Evolutionary conservation across 306 rosid genomes (phyloP), one percentile per base, ranked within the genome.

Genomic region (Begonia loranthoides): DNA sequence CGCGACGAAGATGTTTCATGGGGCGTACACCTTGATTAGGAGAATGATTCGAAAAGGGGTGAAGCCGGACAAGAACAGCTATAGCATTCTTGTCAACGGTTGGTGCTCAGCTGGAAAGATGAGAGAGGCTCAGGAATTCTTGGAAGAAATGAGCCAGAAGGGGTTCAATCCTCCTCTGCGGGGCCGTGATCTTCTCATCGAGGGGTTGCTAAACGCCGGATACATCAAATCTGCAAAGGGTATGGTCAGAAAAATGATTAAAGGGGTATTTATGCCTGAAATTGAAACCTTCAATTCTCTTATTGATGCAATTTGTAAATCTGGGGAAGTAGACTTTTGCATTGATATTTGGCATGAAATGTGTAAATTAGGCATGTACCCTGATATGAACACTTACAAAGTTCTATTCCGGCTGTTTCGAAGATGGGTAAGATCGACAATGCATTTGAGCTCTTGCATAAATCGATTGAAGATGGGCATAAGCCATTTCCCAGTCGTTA

Each of bases 131-230:
- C 79, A 71, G 17, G 67, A 61, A 41, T 89, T 84, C 45, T 52
- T 89, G 11, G 67, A 63, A 56, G 97, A 82, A 47, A 89, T 89
- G 95, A 89, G 95, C 21, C 45, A 65, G 9, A 89, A 70, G 15
- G 97, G 95, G 12, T 85, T 79, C 56, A 82, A 76, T 10, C 97
- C 97, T 3, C 94, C 97, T 0, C 70, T 82, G 9, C 63, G 97
- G 12, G 95, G 95, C 10, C 93, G 97, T 2, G 97, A 89, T 61
- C 89, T 89, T 34, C 75, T 89, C n/a, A 66, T 89, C 1, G 95
- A 89, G 48, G 97, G 95, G 21, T 17, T 89, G 50, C 45, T 89
- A 36, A 84, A 80, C 16, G 97, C 93, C 0, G 97, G 95, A 0
- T 71, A 73, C 14, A 21, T 84, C 0, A 95, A 89, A 65, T 72